Percentiles rank a stretch among this genome's conserved stretches.
phyloP scores from a whole-genome alignment of 164 flowering plant genomes.

The Houttuynia cordata region DNA sequence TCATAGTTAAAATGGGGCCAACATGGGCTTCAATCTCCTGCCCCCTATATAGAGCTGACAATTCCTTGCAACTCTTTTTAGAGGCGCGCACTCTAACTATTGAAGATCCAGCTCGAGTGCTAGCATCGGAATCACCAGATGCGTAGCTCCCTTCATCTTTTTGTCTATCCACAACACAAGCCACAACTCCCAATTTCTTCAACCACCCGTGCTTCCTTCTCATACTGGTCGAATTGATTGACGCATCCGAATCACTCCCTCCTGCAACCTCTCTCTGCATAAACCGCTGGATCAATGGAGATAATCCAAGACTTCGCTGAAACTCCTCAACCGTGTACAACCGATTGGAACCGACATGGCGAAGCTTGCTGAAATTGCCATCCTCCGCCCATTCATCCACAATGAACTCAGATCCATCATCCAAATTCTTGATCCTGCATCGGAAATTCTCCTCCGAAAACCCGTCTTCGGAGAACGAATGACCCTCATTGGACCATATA shows the following conservation, averaged over 20 bases:
- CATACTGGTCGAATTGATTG: conserved; percentile 5
- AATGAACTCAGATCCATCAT: conserved; percentile 24
- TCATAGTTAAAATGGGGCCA: conserved; percentile 78
- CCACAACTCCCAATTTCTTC: conserved; percentile 38
- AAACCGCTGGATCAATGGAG: conserved; percentile 25
- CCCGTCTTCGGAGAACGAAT: conserved; percentile 10
- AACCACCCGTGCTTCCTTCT: conserved; percentile 45
- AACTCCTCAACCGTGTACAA: conserved; percentile 36
- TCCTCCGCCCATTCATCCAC: conserved; percentile 23
- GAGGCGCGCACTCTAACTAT: conserved; percentile 52
- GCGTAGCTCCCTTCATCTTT: conserved; percentile 15
- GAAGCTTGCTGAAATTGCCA: conserved; percentile 23
- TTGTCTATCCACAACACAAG: conserved; percentile 32
- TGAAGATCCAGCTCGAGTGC: conserved; percentile 16
- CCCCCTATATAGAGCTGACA: conserved; percentile 63
- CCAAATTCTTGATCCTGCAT: conserved; percentile 30
- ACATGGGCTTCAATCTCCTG: conserved; percentile 80
- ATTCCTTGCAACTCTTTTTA: conserved; percentile 53
- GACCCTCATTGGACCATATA: conserved; percentile 4
- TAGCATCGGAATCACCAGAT: conserved; percentile 5
- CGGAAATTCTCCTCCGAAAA: conserved; percentile 14
- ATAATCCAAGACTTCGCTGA: conserved; percentile 26
- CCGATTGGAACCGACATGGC: conserved; percentile 33
- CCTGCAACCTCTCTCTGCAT: conserved; percentile 24
- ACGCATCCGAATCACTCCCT: conserved; percentile 7